Conservation (phyloP, 768 basidiomycete genomes). For the Tricholoma terreum region DNA sequence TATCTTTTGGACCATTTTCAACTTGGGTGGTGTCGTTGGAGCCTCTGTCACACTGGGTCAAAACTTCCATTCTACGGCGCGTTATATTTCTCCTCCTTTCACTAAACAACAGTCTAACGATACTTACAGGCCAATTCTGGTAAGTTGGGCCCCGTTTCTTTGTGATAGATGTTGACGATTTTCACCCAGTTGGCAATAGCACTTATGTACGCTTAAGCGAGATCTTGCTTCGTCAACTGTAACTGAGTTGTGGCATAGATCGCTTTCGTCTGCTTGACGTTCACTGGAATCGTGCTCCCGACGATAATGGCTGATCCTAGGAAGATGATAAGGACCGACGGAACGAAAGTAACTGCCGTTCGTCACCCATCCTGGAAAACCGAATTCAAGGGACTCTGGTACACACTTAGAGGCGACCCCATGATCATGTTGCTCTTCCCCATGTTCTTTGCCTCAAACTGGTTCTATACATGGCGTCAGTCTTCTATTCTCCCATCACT, state of each 20-base stretch:
- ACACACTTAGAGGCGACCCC: conserved; percentile 68
- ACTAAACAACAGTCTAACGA: conserved; percentile 16
- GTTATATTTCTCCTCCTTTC: conserved; percentile 16
- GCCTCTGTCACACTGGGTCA: conserved; percentile 69
- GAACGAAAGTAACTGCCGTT: conserved; percentile 57
- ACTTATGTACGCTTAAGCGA: conserved; percentile 59
- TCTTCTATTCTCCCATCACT: background rate
- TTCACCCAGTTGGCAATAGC: conserved; percentile 56
- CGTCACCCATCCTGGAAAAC: conserved; percentile 76
- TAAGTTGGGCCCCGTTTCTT: conserved; percentile 17
- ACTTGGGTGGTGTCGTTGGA: conserved; percentile 77
- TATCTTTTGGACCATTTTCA: conserved; percentile 85
- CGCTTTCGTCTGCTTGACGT: conserved; percentile 68
- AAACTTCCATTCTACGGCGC: conserved; percentile 62
- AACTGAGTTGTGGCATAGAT: conserved; percentile 47
- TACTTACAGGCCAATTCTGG: conserved; percentile 38
- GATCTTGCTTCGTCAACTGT: background rate
- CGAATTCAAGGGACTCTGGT: conserved; percentile 67
- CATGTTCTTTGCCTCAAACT: background rate
- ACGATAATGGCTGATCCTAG: conserved; percentile 68
- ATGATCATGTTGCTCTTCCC: conserved; percentile 43
- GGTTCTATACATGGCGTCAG: conserved; percentile 80
- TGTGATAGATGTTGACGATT: background rate
- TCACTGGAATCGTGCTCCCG: conserved; percentile 65
- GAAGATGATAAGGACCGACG: conserved; percentile 73